A percentile compares a stretch with the other conserved stretches of the same genome.
Conservation (phyloP, 2,329 filamentous ascomycete species). For the Stagonosporopsis tanaceti region DNA sequence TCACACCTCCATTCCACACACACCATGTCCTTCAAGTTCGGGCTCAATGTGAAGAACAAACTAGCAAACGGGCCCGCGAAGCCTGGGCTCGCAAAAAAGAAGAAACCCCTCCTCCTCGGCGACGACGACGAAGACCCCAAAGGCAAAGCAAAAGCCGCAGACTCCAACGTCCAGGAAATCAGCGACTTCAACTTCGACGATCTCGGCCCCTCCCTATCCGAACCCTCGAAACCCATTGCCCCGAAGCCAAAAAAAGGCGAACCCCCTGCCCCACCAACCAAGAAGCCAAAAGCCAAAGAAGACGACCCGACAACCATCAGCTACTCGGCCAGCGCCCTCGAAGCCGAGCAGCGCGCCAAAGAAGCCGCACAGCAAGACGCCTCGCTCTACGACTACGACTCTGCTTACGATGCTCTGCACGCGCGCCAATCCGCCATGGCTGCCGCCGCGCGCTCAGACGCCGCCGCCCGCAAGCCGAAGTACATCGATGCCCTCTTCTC, state of each 20-base stretch:
- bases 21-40: constrained; percentile 59
- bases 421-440: constrained; percentile 63
- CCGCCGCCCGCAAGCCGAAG: constrained; percentile 71
- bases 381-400: constrained; percentile 85
- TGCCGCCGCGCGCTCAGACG: constrained; percentile 61
- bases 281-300: constrained; percentile 49
- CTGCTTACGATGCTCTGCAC: constrained; percentile 79
- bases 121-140: constrained; percentile 63
- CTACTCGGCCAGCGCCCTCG: constrained; percentile 71
- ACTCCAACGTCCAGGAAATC: constrained; percentile 61
- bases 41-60: constrained; percentile 70
- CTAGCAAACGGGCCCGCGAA: constrained; percentile 27
- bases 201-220: constrained; percentile 47
- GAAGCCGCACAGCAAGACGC: constrained; percentile 73
- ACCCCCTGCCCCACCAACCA: constrained; percentile 42
- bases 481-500: constrained; percentile 80
- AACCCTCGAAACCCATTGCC: constrained; percentile 32
- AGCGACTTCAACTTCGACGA: constrained; percentile 65
- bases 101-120: constrained; percentile 30
- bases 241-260: constrained; percentile 49
- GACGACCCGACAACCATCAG: constrained; percentile 55
- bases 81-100: constrained; percentile 36
- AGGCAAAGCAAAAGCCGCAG: constrained; percentile 45
- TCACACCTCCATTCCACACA: constrained; percentile 21
- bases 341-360: constrained; percentile 69